These are phyloP conservation scores for Ceratobasidium sp. DNA, from an alignment of 1,284 basidiomycete species.

Conservation along the genomic window DNA sequence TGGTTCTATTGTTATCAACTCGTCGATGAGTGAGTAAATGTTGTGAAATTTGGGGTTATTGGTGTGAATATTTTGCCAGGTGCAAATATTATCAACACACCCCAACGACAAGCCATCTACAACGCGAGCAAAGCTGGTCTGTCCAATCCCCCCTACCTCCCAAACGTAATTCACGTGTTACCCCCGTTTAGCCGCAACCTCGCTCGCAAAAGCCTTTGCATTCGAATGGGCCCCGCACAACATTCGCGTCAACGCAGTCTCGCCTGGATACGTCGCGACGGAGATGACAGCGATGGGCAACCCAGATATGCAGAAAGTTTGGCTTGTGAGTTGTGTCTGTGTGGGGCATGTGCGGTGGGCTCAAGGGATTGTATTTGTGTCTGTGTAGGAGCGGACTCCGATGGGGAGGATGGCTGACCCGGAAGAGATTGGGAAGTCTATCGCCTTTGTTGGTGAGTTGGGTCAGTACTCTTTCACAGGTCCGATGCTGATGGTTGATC, in stretches of 20 bases:
- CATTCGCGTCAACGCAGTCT: constrained; percentile 70
- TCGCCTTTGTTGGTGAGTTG: constrained; percentile 33
- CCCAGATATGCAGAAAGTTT: constrained; percentile 40
- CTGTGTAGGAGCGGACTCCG: constrained; percentile 28
- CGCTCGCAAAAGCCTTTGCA: constrained; percentile 67
- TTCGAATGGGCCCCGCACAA: constrained; percentile 66
- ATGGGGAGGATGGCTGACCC: constrained; percentile 32
- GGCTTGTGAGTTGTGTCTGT: constrained; percentile 28
- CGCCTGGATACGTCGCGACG: constrained; percentile 66
- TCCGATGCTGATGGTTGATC: too few relatives aligned
- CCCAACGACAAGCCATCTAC: constrained; percentile 36
- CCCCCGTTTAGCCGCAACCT: constrained; percentile 69
- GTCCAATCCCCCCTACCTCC: neutral
- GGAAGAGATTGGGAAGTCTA: constrained; percentile 31
- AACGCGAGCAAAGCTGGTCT: constrained; percentile 39
- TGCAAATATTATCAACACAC: constrained; percentile 36
- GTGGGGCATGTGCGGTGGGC: too few relatives aligned
- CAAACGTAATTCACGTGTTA: constrained; percentile 55
- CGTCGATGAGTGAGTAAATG: constrained; percentile 60
- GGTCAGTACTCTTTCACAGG: too few relatives aligned
- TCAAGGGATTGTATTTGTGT: neutral
- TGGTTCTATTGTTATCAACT: constrained; percentile 60
- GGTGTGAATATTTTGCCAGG: neutral
- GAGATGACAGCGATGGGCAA: constrained; percentile 42
- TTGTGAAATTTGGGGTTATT: neutral